Evolutionary conservation across 495 filamentous ascomycete genomes (phyloP).

Genomic region (Viridothelium virens): DNA sequence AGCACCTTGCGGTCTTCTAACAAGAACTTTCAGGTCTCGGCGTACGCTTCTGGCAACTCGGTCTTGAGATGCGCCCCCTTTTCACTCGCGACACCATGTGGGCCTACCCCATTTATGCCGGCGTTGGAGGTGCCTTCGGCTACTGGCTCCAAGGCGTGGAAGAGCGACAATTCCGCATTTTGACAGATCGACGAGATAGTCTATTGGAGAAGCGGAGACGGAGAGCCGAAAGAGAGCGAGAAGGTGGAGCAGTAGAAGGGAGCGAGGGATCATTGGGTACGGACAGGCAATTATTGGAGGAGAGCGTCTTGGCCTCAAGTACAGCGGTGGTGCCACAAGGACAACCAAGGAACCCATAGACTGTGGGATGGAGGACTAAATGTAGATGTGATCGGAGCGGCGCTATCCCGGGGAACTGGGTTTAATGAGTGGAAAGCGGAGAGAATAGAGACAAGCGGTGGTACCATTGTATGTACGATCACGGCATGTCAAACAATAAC

Average conservation of each 20-base stretch:
- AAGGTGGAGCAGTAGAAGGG: conserved; percentile 8
- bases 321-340: not conserved
- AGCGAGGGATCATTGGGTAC: not conserved
- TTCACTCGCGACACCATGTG: conserved; percentile 68
- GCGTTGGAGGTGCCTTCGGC: conserved; percentile 79
- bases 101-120: conserved; percentile 87
- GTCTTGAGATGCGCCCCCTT: conserved; percentile 95
- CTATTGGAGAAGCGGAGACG: conserved; percentile 84
- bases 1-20: conserved; percentile 16
- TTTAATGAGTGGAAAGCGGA: not conserved
- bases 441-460: not conserved
- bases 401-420: not conserved
- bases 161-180: conserved; percentile 61
- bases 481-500: not conserved
- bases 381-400: not conserved
- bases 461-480: not conserved
- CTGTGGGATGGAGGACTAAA: not conserved
- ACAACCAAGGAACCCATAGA: not conserved
- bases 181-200: conserved; percentile 63
- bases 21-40: conserved; percentile 57
- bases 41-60: conserved; percentile 90
- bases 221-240: conserved; percentile 54
- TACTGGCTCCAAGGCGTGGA: conserved; percentile 92
- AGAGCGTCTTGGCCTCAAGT: not conserved
- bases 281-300: not conserved